These are phyloP conservation scores for Dioscorea zingiberensis DNA, from an alignment of 106 monocot genomes.

Conservation along the genomic window DNA sequence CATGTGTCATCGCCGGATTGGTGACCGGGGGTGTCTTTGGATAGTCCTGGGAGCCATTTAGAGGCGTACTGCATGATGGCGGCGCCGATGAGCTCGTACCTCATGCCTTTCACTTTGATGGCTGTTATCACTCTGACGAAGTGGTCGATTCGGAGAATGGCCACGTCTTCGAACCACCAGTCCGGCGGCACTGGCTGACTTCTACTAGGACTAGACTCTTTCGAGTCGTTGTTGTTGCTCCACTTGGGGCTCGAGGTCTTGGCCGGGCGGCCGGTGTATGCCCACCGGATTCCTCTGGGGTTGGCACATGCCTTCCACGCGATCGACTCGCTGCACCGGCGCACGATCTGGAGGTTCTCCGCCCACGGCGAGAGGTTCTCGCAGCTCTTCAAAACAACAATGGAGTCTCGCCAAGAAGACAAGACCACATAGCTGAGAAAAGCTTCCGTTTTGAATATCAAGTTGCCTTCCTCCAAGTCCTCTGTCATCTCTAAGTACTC, in stretches of 20 bases:
- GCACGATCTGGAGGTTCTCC: slow-evolving; percentile 91
- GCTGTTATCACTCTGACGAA: slow-evolving; percentile 80
- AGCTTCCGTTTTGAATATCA: slow-evolving; percentile 96
- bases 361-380: slow-evolving; percentile 90
- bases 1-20: slow-evolving; percentile 22
- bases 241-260: slow-evolving; percentile 35
- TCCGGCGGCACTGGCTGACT: slow-evolving; percentile 41
- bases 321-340: slow-evolving; percentile 87
- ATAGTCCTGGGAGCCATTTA: slow-evolving; percentile 74
- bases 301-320: slow-evolving; percentile 94
- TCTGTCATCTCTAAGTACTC: slow-evolving; percentile 98
- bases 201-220: slow-evolving; percentile 57
- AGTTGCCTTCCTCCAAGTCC: slow-evolving; percentile 87
- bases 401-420: slow-evolving; percentile 84
- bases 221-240: slow-evolving; percentile 43
- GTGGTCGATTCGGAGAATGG: slow-evolving; percentile 75
- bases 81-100: slow-evolving; percentile 66
- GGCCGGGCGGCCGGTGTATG: slow-evolving; percentile 44
- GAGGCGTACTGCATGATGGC: slow-evolving; percentile 72
- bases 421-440: slow-evolving; percentile 93
- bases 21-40: slow-evolving; percentile 4
- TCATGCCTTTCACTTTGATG: slow-evolving; percentile 85
- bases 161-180: slow-evolving; percentile 96
- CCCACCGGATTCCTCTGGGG: slow-evolving; percentile 71
- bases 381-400: slow-evolving; percentile 80